Evolutionary conservation across 148 eudicot species (phyloP).

Genomic region (Rhododendron henanense): DNA sequence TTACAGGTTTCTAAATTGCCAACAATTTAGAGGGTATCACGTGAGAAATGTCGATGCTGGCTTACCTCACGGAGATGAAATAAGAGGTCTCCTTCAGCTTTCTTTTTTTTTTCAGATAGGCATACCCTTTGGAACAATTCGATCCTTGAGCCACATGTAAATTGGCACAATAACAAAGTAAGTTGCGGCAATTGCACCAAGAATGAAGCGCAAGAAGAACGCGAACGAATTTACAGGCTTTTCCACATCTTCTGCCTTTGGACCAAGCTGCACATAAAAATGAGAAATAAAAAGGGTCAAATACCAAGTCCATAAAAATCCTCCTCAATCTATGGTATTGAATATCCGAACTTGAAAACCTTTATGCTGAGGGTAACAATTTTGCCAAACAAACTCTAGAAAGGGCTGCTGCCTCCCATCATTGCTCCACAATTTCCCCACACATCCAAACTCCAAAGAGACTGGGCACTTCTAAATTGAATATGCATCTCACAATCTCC

Average conservation of each 20-base stretch:
- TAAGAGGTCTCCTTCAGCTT: neutral
- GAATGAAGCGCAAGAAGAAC: slow-evolving; percentile 58
- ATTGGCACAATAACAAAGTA: slow-evolving; percentile 72
- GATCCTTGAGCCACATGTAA: slow-evolving; percentile 94
- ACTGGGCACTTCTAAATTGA: neutral
- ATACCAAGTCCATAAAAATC: neutral
- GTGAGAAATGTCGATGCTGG: neutral
- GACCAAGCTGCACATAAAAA: slow-evolving; percentile 57
- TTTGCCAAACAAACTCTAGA: neutral
- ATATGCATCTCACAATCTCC: neutral
- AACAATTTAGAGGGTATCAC: neutral
- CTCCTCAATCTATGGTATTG: neutral
- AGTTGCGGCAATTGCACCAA: slow-evolving; percentile 59
- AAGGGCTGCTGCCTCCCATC: neutral
- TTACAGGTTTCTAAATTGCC: neutral
- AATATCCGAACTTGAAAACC: neutral
- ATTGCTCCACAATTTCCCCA: neutral
- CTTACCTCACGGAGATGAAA: neutral
- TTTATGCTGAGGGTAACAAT: no score
- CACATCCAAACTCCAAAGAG: neutral
- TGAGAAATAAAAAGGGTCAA: neutral
- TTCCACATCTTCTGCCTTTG: slow-evolving; percentile 67
- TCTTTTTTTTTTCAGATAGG: slow-evolving; percentile 40
- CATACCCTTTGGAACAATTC: slow-evolving; percentile 58
- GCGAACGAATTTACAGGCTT: slow-evolving; percentile 61